Evolutionary conservation across 169 alveolate genomes (phyloP).

Genomic region (Plasmodium reichenowi): DNA sequence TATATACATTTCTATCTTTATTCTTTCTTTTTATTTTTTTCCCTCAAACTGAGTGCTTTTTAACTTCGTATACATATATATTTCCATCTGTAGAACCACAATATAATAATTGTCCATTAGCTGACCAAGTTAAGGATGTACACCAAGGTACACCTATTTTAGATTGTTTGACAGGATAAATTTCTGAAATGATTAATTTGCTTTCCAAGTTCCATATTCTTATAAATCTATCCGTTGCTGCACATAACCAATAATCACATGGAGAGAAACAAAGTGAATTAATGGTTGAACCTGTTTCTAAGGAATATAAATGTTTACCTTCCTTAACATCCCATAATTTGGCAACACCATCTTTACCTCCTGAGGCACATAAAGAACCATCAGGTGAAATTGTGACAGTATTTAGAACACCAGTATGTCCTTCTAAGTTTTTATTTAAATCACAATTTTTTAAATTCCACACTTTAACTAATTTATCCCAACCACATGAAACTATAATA

Average conservation of each 20-base stretch:
- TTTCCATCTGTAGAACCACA: conserved; percentile 95
- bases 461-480: conserved; percentile 98
- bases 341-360: conserved; percentile 98
- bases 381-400: conserved; percentile 97
- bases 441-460: conserved; percentile 95
- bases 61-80: conserved; percentile 92
- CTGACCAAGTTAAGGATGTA: conserved; percentile 95
- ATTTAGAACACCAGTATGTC: conserved; percentile 96
- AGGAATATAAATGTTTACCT: conserved; percentile 94
- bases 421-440: conserved; percentile 94
- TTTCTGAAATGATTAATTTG: conserved; percentile 93
- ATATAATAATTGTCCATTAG: conserved; percentile 93
- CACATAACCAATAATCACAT: conserved; percentile 96
- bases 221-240: conserved; percentile 95
- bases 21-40: background rate
- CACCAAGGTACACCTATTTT: conserved; percentile 96
- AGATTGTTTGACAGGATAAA: conserved; percentile 90
- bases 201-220: conserved; percentile 96
- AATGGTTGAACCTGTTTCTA: conserved; percentile 94
- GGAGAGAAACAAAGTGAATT: conserved; percentile 96
- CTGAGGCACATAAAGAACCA: conserved; percentile 98
- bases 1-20: background rate
- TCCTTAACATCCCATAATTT: conserved; percentile 96
- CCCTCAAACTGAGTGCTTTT: conserved; percentile 50
- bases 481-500: conserved; percentile 96